Conservation (phyloP, 164 flowering plant species). For the Vitis rupestris region DNA sequence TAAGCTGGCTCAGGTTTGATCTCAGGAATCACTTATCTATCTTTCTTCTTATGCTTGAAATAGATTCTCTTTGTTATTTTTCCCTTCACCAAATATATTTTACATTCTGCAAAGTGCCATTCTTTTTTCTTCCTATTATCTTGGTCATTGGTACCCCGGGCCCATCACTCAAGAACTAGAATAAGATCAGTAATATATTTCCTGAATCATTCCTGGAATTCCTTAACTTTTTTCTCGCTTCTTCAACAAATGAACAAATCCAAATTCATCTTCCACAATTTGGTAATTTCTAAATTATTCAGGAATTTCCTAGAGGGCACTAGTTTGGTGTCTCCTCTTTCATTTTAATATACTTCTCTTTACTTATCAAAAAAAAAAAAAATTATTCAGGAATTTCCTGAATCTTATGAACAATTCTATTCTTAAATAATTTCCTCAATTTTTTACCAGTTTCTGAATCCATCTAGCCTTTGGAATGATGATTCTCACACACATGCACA, state of each 20-base stretch:
- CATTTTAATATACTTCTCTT: no score
- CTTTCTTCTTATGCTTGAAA: neutral
- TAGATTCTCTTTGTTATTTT: neutral
- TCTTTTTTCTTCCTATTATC: no score
- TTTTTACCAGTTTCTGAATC: no score
- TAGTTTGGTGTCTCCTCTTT: no score
- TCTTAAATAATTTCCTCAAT: neutral
- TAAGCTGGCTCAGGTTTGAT: conserved; percentile 82
- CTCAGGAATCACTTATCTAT: no score
- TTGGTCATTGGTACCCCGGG: no score
- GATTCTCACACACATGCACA: neutral
- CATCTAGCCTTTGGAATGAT: neutral
- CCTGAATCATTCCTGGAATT: neutral
- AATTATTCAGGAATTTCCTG: neutral
- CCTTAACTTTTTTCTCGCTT: neutral
- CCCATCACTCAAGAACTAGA: no score
- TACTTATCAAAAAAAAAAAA: no score
- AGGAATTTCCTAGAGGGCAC: neutral
- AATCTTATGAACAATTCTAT: neutral
- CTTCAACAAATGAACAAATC: neutral
- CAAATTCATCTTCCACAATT: neutral
- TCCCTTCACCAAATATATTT: neutral
- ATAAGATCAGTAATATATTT: neutral
- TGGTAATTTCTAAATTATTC: neutral
- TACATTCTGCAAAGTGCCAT: no score